These are phyloP conservation scores for Dendrobium officinale DNA, from an alignment of 106 monocot genomes.

Conservation along the genomic window DNA sequence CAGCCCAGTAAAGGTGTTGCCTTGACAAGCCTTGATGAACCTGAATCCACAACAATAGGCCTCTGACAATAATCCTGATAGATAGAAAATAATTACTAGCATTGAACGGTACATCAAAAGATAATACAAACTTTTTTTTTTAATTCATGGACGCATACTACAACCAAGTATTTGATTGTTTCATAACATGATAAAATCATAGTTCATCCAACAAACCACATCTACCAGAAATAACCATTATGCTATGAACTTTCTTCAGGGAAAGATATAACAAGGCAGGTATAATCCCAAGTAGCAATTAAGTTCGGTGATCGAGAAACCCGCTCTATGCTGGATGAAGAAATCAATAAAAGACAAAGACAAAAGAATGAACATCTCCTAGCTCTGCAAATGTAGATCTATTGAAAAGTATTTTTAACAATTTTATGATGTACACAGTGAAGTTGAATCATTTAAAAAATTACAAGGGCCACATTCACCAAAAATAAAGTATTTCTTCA, in stretches of 20 bases:
- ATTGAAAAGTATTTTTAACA: not conserved
- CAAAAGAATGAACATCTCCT: not conserved
- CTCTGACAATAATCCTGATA: slow-evolving; percentile 21
- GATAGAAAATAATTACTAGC: not conserved
- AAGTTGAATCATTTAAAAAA: no score
- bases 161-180: not conserved
- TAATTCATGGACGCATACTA: not conserved
- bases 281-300: not conserved
- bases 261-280: not conserved
- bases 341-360: not conserved
- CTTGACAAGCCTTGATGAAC: not conserved
- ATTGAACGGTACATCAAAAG: not conserved
- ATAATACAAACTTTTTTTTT: not conserved
- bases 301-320: not conserved
- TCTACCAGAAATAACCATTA: not conserved
- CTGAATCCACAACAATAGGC: slow-evolving; percentile 9
- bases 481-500: not conserved
- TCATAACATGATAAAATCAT: not conserved
- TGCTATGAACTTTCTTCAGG: not conserved
- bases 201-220: not conserved
- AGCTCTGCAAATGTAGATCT: not conserved
- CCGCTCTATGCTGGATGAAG: not conserved
- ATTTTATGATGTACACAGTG: not conserved
- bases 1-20: not conserved
- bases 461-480: no score